phyloP scores from a whole-genome alignment of 495 filamentous ascomycete species.

The Hypoxylon fuscum region DNA sequence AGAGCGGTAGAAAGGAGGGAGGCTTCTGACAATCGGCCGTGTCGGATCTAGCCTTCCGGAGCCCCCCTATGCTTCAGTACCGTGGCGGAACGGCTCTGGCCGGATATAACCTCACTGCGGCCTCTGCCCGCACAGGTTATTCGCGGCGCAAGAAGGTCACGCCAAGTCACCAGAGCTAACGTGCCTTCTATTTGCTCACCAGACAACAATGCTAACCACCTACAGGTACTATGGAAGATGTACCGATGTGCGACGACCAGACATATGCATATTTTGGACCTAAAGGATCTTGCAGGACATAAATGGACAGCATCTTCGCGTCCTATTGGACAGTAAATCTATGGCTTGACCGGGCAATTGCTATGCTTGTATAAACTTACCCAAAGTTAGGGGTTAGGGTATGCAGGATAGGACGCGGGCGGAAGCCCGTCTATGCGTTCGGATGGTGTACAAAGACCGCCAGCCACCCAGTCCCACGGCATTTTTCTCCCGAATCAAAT shows the following conservation, averaged over 20 bases:
- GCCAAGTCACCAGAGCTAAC: slow-evolving; percentile 8
- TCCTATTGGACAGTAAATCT: slow-evolving; percentile 6
- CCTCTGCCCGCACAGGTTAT: slow-evolving; percentile 2
- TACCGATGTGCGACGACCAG: slow-evolving; percentile 4
- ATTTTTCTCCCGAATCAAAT: slow-evolving; percentile 12
- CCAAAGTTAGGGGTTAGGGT: background rate
- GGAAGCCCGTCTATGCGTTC: slow-evolving; percentile 1
- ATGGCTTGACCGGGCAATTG: background rate
- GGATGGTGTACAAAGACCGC: slow-evolving; percentile 1
- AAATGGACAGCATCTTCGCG: background rate
- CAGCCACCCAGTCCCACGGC: slow-evolving; percentile 5
- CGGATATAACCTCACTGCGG: slow-evolving; percentile 7
- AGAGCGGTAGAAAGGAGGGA: slow-evolving; percentile 14
- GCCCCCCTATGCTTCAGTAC: background rate
- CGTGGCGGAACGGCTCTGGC: slow-evolving; percentile 14
- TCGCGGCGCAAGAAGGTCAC: slow-evolving; percentile 3
- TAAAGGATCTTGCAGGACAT: slow-evolving; percentile 13
- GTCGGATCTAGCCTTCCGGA: slow-evolving; percentile 14
- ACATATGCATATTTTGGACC: slow-evolving; percentile 7
- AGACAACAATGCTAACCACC: background rate
- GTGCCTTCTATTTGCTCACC: background rate
- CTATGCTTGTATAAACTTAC: slow-evolving; percentile 2
- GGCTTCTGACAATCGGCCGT: background rate
- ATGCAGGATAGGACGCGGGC: background rate
- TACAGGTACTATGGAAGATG: slow-evolving; percentile 7